Conservation (phyloP, 345 rosid species). For the Brassica nigra region DNA sequence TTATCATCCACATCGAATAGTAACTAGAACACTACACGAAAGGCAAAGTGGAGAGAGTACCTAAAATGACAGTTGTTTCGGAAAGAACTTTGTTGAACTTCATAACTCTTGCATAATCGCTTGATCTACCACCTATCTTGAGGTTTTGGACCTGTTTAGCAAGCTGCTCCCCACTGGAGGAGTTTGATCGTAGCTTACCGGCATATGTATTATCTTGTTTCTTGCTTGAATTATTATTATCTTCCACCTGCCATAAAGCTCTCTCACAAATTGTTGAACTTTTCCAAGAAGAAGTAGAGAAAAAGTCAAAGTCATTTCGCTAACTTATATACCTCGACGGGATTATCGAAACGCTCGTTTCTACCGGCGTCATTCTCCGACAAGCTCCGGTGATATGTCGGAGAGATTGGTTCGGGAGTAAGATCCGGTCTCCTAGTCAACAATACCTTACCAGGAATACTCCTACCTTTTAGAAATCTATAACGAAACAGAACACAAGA, state of each 20-base stretch:
- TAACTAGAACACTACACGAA: neutral
- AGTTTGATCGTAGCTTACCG: slow-evolving; percentile 54
- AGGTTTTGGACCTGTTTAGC: slow-evolving; percentile 57
- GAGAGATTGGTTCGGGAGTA: slow-evolving; percentile 55
- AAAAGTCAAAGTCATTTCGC: neutral
- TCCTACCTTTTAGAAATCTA: slow-evolving; percentile 89
- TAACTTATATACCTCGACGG: slow-evolving; percentile 48
- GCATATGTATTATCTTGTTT: slow-evolving; percentile 43
- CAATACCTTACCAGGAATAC: slow-evolving; percentile 88
- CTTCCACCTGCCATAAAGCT: slow-evolving; percentile 51
- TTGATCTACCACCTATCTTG: slow-evolving; percentile 73
- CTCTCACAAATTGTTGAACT: neutral
- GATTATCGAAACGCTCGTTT: slow-evolving; percentile 44
- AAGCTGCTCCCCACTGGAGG: slow-evolving; percentile 45
- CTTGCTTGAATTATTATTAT: slow-evolving; percentile 39
- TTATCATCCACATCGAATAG: neutral
- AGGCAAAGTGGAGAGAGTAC: slow-evolving; percentile 43
- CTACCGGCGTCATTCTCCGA: slow-evolving; percentile 75
- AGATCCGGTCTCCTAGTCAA: slow-evolving; percentile 78
- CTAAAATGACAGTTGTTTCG: slow-evolving; percentile 72
- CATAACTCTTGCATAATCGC: slow-evolving; percentile 82
- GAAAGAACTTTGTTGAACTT: slow-evolving; percentile 87
- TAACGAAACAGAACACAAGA: neutral
- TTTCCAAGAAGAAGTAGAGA: neutral
- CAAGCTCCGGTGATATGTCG: slow-evolving; percentile 64